Base-by-base conservation (phyloP, 2,329 filamentous ascomycete species). In the Fusarium keratoplasticum region DNA sequence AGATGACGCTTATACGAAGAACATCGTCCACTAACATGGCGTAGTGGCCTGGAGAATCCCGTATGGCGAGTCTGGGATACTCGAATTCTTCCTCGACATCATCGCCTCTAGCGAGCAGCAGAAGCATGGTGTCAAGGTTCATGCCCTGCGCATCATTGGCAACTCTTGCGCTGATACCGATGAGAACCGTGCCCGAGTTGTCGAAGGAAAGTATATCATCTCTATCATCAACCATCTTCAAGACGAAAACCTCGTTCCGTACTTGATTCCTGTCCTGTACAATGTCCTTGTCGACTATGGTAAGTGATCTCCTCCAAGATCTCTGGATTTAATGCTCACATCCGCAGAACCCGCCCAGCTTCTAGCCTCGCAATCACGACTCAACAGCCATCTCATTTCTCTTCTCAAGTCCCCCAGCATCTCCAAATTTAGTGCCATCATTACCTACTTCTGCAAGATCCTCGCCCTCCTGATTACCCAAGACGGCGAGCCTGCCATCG, bases 151-250 rank as follows among this genome's bases (percentile, higher is more conserved):
- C 27, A 80, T 91, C 22, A 84, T 90, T 18, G 90, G 90, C 16
- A 92, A 92, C 78, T 88, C 88, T 11, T 91, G 89, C 71, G 90
- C 90, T 22, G 90, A 92, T 72, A 89, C 88, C 72, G 89, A 92
- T 77, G 87, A 89, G 69, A 92, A 92, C 74, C 85, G 90, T 66
- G 87, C 84, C 8, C 85, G 87, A 1, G 85, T 92, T 3, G 84
- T 91, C 5, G 82, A 86, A 1, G 84, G 85, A 16, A 85, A 85
- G 55, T 84, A 85, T 27, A 77, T 92, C 14, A 76, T 81, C 4
- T 80, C 82, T 35, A 83, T 92, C 64, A 86, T 89, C 35, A 74
- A 81, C 4, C 83, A 89, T 38, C 80, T 92, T 10, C 73, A 81
- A 16, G 80, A 89, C 40, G 85, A 89, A 58, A 79, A 81, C 0